Base-by-base conservation (phyloP, 305 asterid genomes). In the Solanum hybrid region DNA sequence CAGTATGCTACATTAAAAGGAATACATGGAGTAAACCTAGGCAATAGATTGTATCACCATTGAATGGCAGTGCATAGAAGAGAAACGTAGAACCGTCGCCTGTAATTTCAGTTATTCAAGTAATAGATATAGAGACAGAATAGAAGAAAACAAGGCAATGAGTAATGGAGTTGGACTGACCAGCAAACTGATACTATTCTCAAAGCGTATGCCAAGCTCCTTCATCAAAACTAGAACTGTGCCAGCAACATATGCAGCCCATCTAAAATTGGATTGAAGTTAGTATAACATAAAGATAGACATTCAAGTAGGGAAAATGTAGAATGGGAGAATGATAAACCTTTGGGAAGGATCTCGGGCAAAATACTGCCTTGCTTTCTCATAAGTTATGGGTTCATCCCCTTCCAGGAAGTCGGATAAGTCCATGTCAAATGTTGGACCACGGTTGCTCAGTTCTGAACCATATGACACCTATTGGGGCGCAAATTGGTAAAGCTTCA, bases 211-310 rank as follows among this genome's bases (percentile, higher is more conserved):
- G 89, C 95, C 97, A 20, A 96, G 91, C 92, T 97, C 99, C 92
- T 94, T 97, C 98, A 97, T 96, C 95, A 97, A 92, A 92, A 97
- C 99, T 13, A 97, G 96, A 93, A 97, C 94, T 89, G 99, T 96
- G 81, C 99, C 99, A 6, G 99, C 99, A 89, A 93, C 98, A 93
- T 97, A 97, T 51, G 99, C 99, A 24, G 99, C 99, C 99, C 99
- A 98, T 93, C 99, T 98, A 91, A 90, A 85, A 91, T 79, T 88
- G 92, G 78, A 90, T 72, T 77, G 73, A 32, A 87, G 89, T 96
- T 80, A 95, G 94, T 79, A 90, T 68, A 51, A 37, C 32, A 86
- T 31, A 78, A 65, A 39, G 65, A 72, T 87, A 33, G 41, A 34
- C 88, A 87, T 37, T 70, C 79, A 68, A 89, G 92, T 65, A 89